These are phyloP conservation scores for Alternaria novae-zelandiae DNA, from an alignment of 2,329 filamentous ascomycete species.

Conservation along the genomic window DNA sequence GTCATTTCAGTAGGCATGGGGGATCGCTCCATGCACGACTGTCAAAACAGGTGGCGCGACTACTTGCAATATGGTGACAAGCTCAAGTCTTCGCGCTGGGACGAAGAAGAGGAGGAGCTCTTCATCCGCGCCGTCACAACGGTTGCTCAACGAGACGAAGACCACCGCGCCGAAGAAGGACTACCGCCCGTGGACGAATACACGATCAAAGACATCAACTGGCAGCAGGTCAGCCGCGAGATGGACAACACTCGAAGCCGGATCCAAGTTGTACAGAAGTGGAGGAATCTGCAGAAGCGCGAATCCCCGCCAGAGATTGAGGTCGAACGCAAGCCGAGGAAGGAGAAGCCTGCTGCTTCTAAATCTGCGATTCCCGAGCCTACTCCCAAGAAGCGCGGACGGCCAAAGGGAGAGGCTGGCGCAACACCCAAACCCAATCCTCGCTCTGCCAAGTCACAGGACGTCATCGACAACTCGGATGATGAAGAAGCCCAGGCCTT, in stretches of 20 bases:
- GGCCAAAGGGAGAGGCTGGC: neutral
- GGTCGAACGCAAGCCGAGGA: constrained; percentile 20
- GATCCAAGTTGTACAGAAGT: constrained; percentile 73
- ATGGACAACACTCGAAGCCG: constrained; percentile 69
- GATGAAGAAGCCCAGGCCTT: neutral
- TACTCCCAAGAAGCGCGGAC: neutral
- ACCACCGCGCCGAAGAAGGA: constrained; percentile 22
- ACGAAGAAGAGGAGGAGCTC: constrained; percentile 63
- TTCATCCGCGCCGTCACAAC: constrained; percentile 62
- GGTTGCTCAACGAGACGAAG: constrained; percentile 57
- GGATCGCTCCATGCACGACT: constrained; percentile 69
- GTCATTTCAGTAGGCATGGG: constrained; percentile 65
- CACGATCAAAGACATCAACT: constrained; percentile 66
- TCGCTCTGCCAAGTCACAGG: neutral
- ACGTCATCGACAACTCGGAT: neutral
- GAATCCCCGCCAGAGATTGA: constrained; percentile 9
- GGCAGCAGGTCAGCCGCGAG: constrained; percentile 67
- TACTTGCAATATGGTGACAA: constrained; percentile 66
- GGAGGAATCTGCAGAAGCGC: constrained; percentile 52
- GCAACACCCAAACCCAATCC: neutral
- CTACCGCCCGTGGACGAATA: constrained; percentile 40
- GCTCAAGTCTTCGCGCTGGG: constrained; percentile 64
- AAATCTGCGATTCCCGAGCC: neutral
- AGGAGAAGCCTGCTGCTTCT: neutral
- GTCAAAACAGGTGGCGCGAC: constrained; percentile 74